Conservation (phyloP, 2,329 filamentous ascomycete genomes). For the Exophiala oligosperma region DNA sequence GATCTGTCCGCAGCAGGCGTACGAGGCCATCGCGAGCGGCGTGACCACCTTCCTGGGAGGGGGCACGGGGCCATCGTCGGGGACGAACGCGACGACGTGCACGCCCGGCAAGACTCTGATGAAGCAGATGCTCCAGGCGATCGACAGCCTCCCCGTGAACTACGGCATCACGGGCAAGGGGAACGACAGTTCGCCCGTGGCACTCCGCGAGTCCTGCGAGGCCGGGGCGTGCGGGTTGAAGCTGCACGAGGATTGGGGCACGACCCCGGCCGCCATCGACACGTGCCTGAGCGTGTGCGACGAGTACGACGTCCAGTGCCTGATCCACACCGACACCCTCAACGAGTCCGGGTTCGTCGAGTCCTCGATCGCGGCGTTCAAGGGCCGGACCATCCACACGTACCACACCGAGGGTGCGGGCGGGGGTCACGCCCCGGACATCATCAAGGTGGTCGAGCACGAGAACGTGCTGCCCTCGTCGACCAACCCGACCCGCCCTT, state of each 20-base stretch:
- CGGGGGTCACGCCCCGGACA: conserved; percentile 92
- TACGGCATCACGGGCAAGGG: conserved; percentile 91
- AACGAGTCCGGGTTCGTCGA: conserved; percentile 98
- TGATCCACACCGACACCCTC: conserved; percentile 93
- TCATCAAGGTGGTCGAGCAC: conserved; percentile 89
- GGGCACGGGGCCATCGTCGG: conserved; percentile 88
- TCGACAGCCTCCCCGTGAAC: conserved; percentile 79
- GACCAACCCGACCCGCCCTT: conserved; percentile 90
- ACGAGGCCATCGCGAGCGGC: conserved; percentile 80
- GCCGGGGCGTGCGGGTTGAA: conserved; percentile 91
- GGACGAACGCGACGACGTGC: conserved; percentile 89
- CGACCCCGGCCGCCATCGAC: conserved; percentile 88
- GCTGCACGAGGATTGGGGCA: conserved; percentile 95
- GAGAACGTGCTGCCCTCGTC: conserved; percentile 84
- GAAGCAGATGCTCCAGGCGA: conserved; percentile 85
- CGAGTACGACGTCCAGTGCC: conserved; percentile 85
- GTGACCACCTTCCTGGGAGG: conserved; percentile 90
- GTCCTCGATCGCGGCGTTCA: conserved; percentile 82
- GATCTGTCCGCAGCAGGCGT: conserved; percentile 89
- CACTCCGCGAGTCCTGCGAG: conserved; percentile 74
- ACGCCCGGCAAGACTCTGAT: conserved; percentile 84
- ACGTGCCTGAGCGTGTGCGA: conserved; percentile 83
- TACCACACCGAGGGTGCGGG: conserved; percentile 97
- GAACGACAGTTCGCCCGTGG: conserved; percentile 72
- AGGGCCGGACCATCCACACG: conserved; percentile 85